Conservation (phyloP, 2,329 filamentous ascomycete genomes). For the Curvularia hawaiiensis region DNA sequence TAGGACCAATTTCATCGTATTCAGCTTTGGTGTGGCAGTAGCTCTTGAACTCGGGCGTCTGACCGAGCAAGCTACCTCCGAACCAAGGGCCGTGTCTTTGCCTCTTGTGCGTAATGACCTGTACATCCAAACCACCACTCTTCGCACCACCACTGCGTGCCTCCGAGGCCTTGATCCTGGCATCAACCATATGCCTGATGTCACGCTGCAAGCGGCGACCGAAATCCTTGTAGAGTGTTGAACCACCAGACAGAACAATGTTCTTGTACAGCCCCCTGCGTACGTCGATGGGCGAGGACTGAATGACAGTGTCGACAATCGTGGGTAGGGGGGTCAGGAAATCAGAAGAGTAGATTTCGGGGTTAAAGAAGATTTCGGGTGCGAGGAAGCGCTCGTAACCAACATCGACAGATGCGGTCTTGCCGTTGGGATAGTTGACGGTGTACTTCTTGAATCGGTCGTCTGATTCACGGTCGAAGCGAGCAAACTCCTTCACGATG, state of each 20-base stretch:
- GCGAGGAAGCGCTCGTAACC: conserved; percentile 98
- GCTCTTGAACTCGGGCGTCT: conserved; percentile 97
- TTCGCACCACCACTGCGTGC: conserved; percentile 87
- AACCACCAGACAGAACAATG: conserved; percentile 96
- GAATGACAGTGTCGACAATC: conserved; percentile 95
- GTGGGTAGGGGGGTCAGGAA: conserved; percentile 94
- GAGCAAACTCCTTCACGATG: conserved; percentile 97
- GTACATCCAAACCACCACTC: conserved; percentile 93
- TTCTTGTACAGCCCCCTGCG: conserved; percentile 98
- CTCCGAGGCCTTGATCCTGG: conserved; percentile 89
- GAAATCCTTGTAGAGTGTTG: conserved; percentile 98
- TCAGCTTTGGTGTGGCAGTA: conserved; percentile 83
- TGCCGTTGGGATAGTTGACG: conserved; percentile 83
- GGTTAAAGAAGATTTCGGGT: conserved; percentile 99
- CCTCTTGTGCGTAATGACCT: conserved; percentile 96
- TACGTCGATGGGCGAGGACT: conserved; percentile 97
- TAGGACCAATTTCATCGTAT: conserved; percentile 94
- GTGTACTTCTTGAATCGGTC: conserved; percentile 88
- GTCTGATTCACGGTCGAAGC: conserved; percentile 88
- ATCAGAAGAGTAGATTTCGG: conserved; percentile 98
- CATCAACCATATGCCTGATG: conserved; percentile 94
- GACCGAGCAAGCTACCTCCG: conserved; percentile 91
- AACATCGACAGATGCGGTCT: conserved; percentile 84
- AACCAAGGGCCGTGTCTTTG: conserved; percentile 99
- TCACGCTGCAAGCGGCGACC: conserved; percentile 94